phyloP scores from a whole-genome alignment of 768 basidiomycete genomes.

The Hygrophorus pudorinus region DNA sequence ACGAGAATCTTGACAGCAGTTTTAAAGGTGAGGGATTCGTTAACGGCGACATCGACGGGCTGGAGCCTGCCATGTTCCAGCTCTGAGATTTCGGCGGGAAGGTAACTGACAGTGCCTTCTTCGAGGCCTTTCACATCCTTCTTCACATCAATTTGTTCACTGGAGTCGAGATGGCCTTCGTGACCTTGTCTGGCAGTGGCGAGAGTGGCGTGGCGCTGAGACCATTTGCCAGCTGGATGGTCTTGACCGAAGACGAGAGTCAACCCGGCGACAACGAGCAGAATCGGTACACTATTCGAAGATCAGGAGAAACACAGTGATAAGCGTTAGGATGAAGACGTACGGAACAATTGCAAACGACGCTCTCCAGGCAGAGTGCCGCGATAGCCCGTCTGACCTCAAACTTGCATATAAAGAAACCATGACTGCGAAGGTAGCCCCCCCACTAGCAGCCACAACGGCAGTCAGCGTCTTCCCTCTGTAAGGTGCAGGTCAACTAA shows the following conservation, averaged over 20 bases:
- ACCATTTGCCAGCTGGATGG: constrained; percentile 46
- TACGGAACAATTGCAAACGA: constrained; percentile 44
- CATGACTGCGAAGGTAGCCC: constrained; percentile 50
- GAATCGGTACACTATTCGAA: constrained; percentile 35
- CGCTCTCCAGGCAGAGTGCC: constrained; percentile 41
- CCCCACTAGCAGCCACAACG: constrained; percentile 24
- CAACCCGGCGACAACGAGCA: constrained; percentile 31
- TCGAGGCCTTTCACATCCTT: constrained; percentile 19
- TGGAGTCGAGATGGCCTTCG: constrained; percentile 10
- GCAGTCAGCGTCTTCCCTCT: too few relatives aligned
- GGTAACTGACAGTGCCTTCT: constrained; percentile 12
- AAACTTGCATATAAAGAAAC: constrained; percentile 37
- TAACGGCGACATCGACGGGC: constrained; percentile 32
- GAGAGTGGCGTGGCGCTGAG: constrained; percentile 30
- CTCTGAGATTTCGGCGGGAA: background rate
- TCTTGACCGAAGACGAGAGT: constrained; percentile 40
- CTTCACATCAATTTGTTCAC: constrained; percentile 13
- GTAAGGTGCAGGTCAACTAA: background rate
- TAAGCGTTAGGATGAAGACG: too few relatives aligned
- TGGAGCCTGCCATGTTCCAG: background rate
- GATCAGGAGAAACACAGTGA: too few relatives aligned
- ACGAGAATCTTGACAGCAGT: constrained; percentile 22
- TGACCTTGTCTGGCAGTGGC: constrained; percentile 18
- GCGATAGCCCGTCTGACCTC: constrained; percentile 22
- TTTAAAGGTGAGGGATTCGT: constrained; percentile 29